Conservation (phyloP, 1,139 yeast genomes). For the Candida frijolesensis region DNA sequence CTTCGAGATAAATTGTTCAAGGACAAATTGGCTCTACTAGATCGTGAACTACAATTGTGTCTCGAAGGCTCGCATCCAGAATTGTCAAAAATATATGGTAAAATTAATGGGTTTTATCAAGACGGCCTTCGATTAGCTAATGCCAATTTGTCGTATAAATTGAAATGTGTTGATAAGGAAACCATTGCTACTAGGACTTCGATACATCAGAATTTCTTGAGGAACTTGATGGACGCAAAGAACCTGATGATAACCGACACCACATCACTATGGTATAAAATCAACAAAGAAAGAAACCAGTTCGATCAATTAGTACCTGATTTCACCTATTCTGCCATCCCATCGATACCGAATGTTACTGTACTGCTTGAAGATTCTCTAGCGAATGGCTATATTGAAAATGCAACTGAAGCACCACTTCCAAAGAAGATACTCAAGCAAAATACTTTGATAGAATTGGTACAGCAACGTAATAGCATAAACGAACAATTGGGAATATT, state of each 20-base stretch:
- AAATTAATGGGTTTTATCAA: constrained; percentile 71
- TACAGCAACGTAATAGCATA: constrained; percentile 54
- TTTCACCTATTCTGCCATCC: constrained; percentile 39
- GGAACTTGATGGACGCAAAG: constrained; percentile 69
- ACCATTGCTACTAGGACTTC: constrained; percentile 79
- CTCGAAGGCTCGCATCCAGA: constrained; percentile 92
- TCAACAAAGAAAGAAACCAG: constrained; percentile 84
- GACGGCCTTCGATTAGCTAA: constrained; percentile 70
- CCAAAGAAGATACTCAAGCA: constrained; percentile 42
- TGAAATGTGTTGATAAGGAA: constrained; percentile 76
- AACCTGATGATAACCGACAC: constrained; percentile 67
- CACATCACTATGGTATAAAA: constrained; percentile 89
- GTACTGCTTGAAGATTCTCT: constrained; percentile 11
- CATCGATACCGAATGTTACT: constrained; percentile 29
- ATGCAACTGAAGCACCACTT: constrained; percentile 21
- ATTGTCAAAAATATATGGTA: constrained; percentile 61
- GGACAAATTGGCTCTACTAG: constrained; percentile 72
- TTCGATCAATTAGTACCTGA: constrained; percentile 71
- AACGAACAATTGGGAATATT: constrained; percentile 60
- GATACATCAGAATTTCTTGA: constrained; percentile 82
- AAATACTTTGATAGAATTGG: constrained; percentile 45
- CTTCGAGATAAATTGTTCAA: constrained; percentile 77
- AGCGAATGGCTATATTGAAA: constrained; percentile 10
- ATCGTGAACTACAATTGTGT: constrained; percentile 85
- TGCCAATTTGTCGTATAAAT: constrained; percentile 68